phyloP scores from a whole-genome alignment of 257 asterid species.

The Solanum paucissectum region DNA sequence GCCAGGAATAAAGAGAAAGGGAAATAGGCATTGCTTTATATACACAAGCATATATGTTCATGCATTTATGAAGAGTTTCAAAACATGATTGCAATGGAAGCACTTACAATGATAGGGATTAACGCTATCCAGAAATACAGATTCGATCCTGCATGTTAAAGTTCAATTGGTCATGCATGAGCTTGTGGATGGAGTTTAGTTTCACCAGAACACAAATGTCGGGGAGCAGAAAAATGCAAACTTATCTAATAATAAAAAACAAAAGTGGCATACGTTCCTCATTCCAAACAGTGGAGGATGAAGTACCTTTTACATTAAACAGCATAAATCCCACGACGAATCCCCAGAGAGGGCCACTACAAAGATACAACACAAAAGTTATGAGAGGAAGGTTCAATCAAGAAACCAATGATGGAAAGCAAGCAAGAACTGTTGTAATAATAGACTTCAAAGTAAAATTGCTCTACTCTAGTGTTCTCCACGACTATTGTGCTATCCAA shows the following conservation, averaged over 20 bases:
- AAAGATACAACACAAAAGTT: slow-evolving; percentile 4
- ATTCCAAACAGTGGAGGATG: background rate
- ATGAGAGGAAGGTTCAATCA: background rate
- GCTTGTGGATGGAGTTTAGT: background rate
- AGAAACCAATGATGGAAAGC: background rate
- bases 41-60: background rate
- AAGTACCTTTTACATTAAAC: slow-evolving; percentile 68
- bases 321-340: slow-evolving; percentile 95
- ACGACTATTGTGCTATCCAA: background rate
- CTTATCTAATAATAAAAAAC: background rate
- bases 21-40: background rate
- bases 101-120: slow-evolving; percentile 78
- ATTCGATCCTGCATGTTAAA: slow-evolving; percentile 70
- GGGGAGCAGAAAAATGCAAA: background rate
- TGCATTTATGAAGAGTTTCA: background rate
- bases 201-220: background rate
- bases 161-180: slow-evolving; percentile 5
- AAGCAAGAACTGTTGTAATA: background rate
- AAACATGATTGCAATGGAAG: background rate
- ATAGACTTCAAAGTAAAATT: background rate
- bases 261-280: background rate
- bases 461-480: background rate
- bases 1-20: background rate
- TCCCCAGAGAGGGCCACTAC: slow-evolving; percentile 96
- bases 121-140: slow-evolving; percentile 98